Conservation (phyloP, 129 eudicot species). For the Pulicaria dysenterica region DNA sequence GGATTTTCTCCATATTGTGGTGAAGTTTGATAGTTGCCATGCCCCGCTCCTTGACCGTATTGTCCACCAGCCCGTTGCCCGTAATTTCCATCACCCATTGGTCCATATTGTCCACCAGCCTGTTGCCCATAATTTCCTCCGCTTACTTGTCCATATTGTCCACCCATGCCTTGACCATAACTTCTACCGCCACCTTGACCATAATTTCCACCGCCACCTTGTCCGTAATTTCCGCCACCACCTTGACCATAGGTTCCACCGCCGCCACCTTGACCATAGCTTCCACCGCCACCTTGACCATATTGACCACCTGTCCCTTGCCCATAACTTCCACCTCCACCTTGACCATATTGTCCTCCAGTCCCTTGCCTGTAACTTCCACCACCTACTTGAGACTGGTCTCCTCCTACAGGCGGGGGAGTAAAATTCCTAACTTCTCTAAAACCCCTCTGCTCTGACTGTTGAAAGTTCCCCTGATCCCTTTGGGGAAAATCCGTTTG, state of each 20-base stretch:
- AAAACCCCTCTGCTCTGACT: slow-evolving; percentile 37
- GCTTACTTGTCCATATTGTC: slow-evolving; percentile 22
- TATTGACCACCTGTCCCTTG: slow-evolving; percentile 18
- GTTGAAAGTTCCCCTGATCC: slow-evolving; percentile 34
- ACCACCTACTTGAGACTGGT: slow-evolving; percentile 36
- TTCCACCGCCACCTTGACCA: slow-evolving; percentile 23
- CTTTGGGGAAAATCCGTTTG: slow-evolving; percentile 35
- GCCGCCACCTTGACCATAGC: slow-evolving; percentile 19
- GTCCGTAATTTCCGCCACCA: slow-evolving; percentile 26
- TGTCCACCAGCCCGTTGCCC: slow-evolving; percentile 19
- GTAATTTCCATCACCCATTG: slow-evolving; percentile 19
- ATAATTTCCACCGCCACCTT: slow-evolving; percentile 30
- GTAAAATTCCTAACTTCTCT: slow-evolving; percentile 33
- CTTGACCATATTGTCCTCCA: slow-evolving; percentile 35
- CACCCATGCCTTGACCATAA: slow-evolving; percentile 32
- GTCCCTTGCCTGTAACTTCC: slow-evolving; percentile 36
- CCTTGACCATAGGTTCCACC: slow-evolving; percentile 30
- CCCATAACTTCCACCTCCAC: slow-evolving; percentile 27
- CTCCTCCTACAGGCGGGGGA: slow-evolving; percentile 38
- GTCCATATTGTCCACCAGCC: slow-evolving; percentile 10
- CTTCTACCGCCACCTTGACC: slow-evolving; percentile 24
- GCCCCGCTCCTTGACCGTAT: slow-evolving; percentile 23
- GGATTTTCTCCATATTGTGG: slow-evolving; percentile 40
- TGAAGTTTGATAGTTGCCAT: slow-evolving; percentile 25
- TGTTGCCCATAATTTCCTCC: slow-evolving; percentile 29